These are phyloP conservation scores for Kwoniella mangroviensis DNA, from an alignment of 768 basidiomycete species.

Conservation along the genomic window DNA sequence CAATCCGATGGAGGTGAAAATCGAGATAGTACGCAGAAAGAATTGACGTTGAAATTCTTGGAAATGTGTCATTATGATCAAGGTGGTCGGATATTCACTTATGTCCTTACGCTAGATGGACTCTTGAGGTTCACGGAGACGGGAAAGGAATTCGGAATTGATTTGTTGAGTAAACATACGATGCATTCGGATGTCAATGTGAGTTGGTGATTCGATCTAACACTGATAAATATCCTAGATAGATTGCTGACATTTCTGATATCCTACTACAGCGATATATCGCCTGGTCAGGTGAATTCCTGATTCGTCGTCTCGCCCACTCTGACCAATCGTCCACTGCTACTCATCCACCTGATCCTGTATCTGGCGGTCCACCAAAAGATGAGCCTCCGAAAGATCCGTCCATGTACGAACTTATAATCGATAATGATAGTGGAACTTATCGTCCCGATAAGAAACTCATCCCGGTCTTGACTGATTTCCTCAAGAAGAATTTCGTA, in stretches of 20 bases:
- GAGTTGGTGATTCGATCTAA: slow-evolving; percentile 12
- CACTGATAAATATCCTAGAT: neutral
- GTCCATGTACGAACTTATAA: slow-evolving; percentile 74
- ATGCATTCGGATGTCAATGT: slow-evolving; percentile 70
- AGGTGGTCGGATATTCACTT: slow-evolving; percentile 70
- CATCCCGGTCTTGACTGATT: slow-evolving; percentile 66
- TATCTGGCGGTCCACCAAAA: slow-evolving; percentile 44
- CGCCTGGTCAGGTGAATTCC: slow-evolving; percentile 61
- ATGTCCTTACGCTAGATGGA: slow-evolving; percentile 75
- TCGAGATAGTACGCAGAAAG: slow-evolving; percentile 34
- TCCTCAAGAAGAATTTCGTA: slow-evolving; percentile 75
- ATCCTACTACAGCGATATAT: slow-evolving; percentile 58
- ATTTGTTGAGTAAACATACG: slow-evolving; percentile 84
- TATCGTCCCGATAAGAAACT: slow-evolving; percentile 73
- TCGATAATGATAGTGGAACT: slow-evolving; percentile 79
- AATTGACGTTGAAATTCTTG: slow-evolving; percentile 58
- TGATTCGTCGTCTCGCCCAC: slow-evolving; percentile 67
- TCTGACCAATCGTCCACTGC: slow-evolving; percentile 61
- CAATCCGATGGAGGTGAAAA: slow-evolving; percentile 17
- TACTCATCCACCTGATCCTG: slow-evolving; percentile 38
- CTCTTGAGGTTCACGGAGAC: slow-evolving; percentile 83
- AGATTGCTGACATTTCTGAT: slow-evolving; percentile 11
- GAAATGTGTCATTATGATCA: slow-evolving; percentile 61
- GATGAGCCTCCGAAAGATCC: slow-evolving; percentile 53
- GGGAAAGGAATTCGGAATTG: slow-evolving; percentile 82